Percentiles rank a stretch among this genome's conserved stretches.
Evolutionary conservation across 345 rosid genomes (phyloP).

Genomic region (Pistacia atlantica): DNA sequence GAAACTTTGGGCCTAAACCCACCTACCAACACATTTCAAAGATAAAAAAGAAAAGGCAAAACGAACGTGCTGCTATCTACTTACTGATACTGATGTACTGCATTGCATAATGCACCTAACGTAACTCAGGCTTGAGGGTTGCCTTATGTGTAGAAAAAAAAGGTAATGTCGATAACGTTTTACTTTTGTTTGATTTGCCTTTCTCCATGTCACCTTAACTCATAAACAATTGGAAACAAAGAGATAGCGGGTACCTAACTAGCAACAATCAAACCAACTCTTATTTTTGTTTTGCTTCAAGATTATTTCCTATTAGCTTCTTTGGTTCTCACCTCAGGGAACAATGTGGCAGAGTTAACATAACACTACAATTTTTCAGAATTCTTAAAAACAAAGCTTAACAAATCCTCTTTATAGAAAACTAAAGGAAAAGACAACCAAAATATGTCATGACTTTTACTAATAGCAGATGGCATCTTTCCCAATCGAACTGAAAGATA

Average conservation of each 20-base stretch:
- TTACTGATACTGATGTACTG: too few species aligned
- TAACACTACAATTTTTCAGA: background rate
- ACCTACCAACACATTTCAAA: too few species aligned
- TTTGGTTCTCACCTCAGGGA: background rate
- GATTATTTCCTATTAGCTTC: background rate
- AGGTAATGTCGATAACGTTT: too few species aligned
- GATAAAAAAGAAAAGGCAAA: too few species aligned
- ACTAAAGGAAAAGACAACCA: background rate
- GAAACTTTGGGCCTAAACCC: too few species aligned
- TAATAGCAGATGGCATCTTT: slow-evolving; percentile 62
- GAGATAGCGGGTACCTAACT: background rate
- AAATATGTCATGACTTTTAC: background rate
- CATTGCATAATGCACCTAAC: too few species aligned
- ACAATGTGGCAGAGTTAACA: background rate
- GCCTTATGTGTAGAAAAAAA: too few species aligned
- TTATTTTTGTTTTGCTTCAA: background rate
- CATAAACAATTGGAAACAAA: background rate
- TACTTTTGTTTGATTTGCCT: background rate
- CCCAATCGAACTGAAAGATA: slow-evolving; percentile 61
- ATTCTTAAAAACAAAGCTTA: background rate
- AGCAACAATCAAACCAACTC: background rate
- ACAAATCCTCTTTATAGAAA: background rate
- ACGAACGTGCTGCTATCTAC: too few species aligned
- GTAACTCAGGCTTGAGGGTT: too few species aligned
- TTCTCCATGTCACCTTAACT: background rate